Evolutionary conservation across 176 grass and related monocot species (phyloP), one percentile per base, ranked within the genome.

Genomic region (Aechmea fasciata): DNA sequence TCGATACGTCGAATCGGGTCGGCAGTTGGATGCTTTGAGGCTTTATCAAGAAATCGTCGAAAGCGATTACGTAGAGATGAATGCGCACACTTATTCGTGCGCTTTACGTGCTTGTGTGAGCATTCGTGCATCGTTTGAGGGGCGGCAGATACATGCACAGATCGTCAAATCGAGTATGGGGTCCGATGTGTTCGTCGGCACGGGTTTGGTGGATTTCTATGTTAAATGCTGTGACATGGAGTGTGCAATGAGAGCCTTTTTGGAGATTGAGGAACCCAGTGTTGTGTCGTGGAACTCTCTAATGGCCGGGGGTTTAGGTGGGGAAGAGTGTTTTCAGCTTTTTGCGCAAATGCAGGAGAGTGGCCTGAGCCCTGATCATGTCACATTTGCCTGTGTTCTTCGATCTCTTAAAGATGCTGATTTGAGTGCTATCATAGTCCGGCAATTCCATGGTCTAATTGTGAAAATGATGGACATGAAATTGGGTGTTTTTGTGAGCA

Each of bases 251-350:
- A 69, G 52, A 59, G 76, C 70, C 52, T 75, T 79, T 69, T 57
- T 47, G 22, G 49, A 47, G 12, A 84, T 84, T 23, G 74, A 64
- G 48, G 82, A 70, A 47, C 82, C 82, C 23, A 79, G 54, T 70
- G 75, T 79, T 19, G 70, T 84, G 75, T 84, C 81, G 26, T 84
- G 81, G 75, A 84, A 84, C 55, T 69, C 63, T 47, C 23, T 84
- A 11, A 57, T 84, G 52, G n/a, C 70, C 48, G 75, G 75, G 48
- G 65, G 70, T 33, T 69, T 79, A 25, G 67, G 52, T 23, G 64
- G 53, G 69, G 48, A 71, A 3, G 75, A 79, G 66, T 66, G 13
- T 14, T 48, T 79, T 7, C 49, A 57, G 14, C 69, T 84, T 70
- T 17, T 84, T 66, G 12, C 53, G 49, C 52, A 4, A 11, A 84